phyloP scores from a whole-genome alignment of 495 filamentous ascomycete genomes.

The Xylaria grammica region DNA sequence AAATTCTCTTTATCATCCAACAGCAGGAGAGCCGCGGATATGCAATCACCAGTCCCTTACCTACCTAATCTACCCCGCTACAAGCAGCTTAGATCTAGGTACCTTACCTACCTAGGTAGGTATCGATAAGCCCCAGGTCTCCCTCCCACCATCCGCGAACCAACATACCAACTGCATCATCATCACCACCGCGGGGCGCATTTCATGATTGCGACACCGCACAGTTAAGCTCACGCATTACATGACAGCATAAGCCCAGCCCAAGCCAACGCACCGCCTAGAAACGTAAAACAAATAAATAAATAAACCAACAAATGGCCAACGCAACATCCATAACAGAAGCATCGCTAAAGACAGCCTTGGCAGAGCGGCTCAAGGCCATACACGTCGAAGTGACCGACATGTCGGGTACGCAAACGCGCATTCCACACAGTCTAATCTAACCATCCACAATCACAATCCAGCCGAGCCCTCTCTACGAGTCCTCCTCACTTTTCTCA shows the following conservation, averaged over 20 bases:
- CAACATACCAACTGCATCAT: conserved; percentile 13
- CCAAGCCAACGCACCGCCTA: too few species aligned
- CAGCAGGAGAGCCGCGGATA: too few species aligned
- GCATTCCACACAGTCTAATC: background rate
- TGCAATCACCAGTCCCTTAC: too few species aligned
- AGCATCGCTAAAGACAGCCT: conserved; percentile 66
- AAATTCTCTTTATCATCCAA: too few species aligned
- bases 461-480: too few species aligned
- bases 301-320: conserved; percentile 47
- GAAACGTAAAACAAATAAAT: background rate
- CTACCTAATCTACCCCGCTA: too few species aligned
- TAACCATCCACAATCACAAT: too few species aligned
- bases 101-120: too few species aligned
- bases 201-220: conserved; percentile 16
- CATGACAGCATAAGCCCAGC: background rate
- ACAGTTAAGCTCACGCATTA: background rate
- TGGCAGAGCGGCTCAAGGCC: conserved; percentile 76
- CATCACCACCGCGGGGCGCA: conserved; percentile 20
- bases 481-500: too few species aligned
- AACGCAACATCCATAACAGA: conserved; percentile 67
- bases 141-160: too few species aligned
- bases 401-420: conserved; percentile 74
- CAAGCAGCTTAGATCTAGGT: too few species aligned
- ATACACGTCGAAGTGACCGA: conserved; percentile 90
- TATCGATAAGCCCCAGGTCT: too few species aligned